phyloP scores from a whole-genome alignment of 2,329 filamentous ascomycete species.

The Aspergillus unguis region DNA sequence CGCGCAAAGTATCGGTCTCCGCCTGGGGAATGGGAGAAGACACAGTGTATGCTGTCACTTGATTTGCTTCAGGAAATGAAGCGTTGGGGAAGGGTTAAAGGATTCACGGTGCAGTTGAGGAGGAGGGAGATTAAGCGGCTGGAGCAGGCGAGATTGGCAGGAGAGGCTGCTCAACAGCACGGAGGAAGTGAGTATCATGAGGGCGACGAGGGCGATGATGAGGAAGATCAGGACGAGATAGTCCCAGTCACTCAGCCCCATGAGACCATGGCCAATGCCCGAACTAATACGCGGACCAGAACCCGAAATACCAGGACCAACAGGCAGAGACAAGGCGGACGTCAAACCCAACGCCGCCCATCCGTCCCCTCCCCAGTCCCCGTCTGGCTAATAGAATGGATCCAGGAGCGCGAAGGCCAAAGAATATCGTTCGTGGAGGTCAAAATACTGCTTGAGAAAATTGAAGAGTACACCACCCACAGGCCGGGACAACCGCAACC shows the following conservation, averaged over 20 bases:
- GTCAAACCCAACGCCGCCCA: conserved; percentile 13
- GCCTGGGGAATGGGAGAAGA: conserved; percentile 50
- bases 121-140: conserved; percentile 53
- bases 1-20: conserved; percentile 65
- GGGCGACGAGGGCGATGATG: background rate
- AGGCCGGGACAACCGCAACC: background rate
- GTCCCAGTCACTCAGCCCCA: too few species aligned
- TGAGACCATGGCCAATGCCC: too few species aligned
- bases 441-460: conserved; percentile 25
- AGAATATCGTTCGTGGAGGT: background rate
- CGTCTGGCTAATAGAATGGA: conserved; percentile 27
- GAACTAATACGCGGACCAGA: too few species aligned
- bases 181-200: background rate
- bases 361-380: conserved; percentile 33
- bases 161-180: background rate
- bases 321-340: too few species aligned
- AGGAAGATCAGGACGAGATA: background rate
- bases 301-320: too few species aligned
- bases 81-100: conserved; percentile 58
- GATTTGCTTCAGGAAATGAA: conserved; percentile 62
- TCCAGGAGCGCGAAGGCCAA: conserved; percentile 20
- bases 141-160: background rate
- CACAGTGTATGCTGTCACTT: conserved; percentile 63
- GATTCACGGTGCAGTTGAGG: conserved; percentile 62
- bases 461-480: conserved; percentile 14